A percentile compares a stretch with the other conserved stretches of the same genome.
These are phyloP conservation scores for Immersiporthe knoxdaviesiana DNA, from an alignment of 2,329 filamentous ascomycete species.

Conservation along the genomic window DNA sequence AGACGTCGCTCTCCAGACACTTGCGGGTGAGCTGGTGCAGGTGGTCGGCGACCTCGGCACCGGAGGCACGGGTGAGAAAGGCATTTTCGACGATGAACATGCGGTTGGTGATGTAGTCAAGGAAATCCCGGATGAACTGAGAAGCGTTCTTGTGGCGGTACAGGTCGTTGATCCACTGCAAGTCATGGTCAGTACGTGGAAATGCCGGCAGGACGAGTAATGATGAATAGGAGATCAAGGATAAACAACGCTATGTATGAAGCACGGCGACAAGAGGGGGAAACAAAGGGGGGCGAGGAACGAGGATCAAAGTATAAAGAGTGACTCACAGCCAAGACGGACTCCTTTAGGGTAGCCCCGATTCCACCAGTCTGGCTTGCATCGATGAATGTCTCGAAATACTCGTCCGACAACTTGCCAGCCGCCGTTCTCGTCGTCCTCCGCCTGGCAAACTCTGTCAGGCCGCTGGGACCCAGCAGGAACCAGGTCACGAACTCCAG, in stretches of 20 bases:
- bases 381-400: constrained; percentile 29
- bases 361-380: constrained; percentile 27
- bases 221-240: background rate
- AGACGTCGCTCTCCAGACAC: constrained; percentile 26
- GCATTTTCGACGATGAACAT: constrained; percentile 31
- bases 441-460: constrained; percentile 29
- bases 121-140: constrained; percentile 29
- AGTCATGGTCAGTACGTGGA: background rate
- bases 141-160: constrained; percentile 27
- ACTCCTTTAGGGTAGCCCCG: constrained; percentile 27
- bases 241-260: background rate
- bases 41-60: constrained; percentile 28
- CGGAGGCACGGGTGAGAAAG: constrained; percentile 24
- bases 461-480: constrained; percentile 22
- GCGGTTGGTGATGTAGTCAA: constrained; percentile 29
- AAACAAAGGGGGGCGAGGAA: no score
- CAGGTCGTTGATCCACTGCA: constrained; percentile 30
- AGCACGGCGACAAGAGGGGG: background rate
- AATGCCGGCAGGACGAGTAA: background rate
- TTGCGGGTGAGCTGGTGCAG: constrained; percentile 25
- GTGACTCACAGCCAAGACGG: constrained; percentile 27
- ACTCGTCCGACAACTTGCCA: constrained; percentile 30
- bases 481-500: constrained; percentile 34
- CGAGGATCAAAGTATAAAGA: background rate
- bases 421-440: constrained; percentile 27